These are phyloP conservation scores for Hippophae rhamnoides DNA, from an alignment of 306 rosid genomes.

Conservation along the genomic window DNA sequence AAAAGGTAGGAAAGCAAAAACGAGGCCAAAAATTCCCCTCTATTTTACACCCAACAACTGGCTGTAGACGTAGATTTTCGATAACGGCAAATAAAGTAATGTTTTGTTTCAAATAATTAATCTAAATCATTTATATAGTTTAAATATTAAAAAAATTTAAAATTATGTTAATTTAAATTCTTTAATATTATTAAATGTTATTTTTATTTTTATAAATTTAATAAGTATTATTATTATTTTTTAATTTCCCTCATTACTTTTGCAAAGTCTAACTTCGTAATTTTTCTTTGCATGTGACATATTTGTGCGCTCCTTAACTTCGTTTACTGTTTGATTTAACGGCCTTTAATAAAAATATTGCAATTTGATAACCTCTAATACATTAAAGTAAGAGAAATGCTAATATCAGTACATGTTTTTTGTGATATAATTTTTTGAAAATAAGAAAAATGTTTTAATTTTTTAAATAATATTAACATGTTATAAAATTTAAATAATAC, in stretches of 20 bases:
- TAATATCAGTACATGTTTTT: no score
- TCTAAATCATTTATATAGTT: no score
- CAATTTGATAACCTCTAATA: constrained; percentile 1
- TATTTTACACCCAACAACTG: not conserved
- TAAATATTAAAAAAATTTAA: no score
- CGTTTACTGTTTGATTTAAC: constrained; percentile 13
- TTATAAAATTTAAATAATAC: not conserved
- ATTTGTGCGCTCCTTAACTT: constrained; percentile 1
- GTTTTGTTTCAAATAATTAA: no score
- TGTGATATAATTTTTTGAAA: no score
- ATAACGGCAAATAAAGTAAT: not conserved
- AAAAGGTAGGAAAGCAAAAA: constrained; percentile 2
- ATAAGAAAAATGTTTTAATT: no score
- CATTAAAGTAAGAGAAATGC: not conserved
- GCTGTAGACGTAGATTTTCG: not conserved
- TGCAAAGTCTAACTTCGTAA: constrained; percentile 18
- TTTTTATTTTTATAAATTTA: no score
- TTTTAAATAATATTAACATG: no score
- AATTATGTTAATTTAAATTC: no score
- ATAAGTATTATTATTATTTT: not conserved
- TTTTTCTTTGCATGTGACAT: constrained; percentile 31
- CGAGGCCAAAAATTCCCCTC: not conserved
- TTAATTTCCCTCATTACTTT: not conserved
- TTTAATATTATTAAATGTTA: no score
- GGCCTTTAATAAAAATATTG: constrained; percentile 10